Percentiles rank a stretch among this genome's conserved stretches.
These are phyloP conservation scores for Vanderwaltozyma verrucispora DNA, from an alignment of 805 yeast genomes.

Conservation along the genomic window DNA sequence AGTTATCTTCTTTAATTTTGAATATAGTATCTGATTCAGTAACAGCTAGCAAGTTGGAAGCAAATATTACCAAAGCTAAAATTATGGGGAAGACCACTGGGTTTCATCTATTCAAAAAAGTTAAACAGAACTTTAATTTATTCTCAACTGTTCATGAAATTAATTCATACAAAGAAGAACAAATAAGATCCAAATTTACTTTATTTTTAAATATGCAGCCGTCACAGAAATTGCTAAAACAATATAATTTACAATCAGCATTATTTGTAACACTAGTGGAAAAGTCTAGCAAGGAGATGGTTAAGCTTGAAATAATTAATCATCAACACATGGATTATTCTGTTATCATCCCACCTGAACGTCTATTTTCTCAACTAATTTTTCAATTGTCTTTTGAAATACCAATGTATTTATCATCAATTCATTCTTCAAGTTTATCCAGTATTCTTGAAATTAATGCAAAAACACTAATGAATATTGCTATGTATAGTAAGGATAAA, in stretches of 20 bases:
- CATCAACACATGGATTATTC: not conserved
- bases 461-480: no score
- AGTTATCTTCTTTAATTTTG: slow-evolving; percentile 15
- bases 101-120: slow-evolving; percentile 66
- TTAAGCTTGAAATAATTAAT: not conserved
- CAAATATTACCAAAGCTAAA: slow-evolving; percentile 45
- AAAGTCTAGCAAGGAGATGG: not conserved
- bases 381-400: not conserved
- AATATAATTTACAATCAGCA: slow-evolving; percentile 35
- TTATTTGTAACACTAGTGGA: slow-evolving; percentile 27
- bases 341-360: no score
- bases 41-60: slow-evolving; percentile 56
- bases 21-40: slow-evolving; percentile 15
- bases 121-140: slow-evolving; percentile 31
- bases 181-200: slow-evolving; percentile 49
- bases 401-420: not conserved
- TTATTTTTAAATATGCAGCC: slow-evolving; percentile 52
- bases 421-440: not conserved
- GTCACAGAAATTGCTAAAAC: slow-evolving; percentile 28
- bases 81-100: slow-evolving; percentile 72
- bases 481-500: no score
- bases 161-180: slow-evolving; percentile 41
- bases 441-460: not conserved
- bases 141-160: slow-evolving; percentile 64
- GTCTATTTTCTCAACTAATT: not conserved